These are phyloP conservation scores for Quercus aquifolioides DNA, from an alignment of 306 rosid genomes.

Conservation along the genomic window DNA sequence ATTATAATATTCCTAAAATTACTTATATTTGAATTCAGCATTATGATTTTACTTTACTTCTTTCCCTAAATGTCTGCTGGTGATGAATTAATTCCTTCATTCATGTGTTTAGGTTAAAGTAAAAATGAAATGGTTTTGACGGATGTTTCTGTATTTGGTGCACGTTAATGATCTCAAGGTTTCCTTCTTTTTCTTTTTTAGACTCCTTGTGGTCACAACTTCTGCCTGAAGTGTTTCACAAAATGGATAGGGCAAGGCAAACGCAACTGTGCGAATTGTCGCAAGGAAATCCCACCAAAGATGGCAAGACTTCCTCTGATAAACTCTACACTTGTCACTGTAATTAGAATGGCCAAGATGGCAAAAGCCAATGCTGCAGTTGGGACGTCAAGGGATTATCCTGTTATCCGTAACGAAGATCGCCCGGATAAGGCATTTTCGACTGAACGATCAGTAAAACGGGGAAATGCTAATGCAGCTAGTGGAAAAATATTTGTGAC, in stretches of 20 bases:
- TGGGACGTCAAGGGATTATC: slow-evolving; percentile 29
- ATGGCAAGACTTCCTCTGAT: slow-evolving; percentile 71
- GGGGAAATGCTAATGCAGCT: slow-evolving; percentile 56
- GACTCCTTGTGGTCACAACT: slow-evolving; percentile 91
- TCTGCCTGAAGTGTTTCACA: slow-evolving; percentile 68
- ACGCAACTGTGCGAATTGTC: slow-evolving; percentile 54
- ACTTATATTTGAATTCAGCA: no score
- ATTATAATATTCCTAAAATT: no score
- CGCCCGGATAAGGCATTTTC: slow-evolving; percentile 63
- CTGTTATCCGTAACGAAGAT: slow-evolving; percentile 41
- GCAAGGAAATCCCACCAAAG: slow-evolving; percentile 41
- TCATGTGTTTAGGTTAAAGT: neutral
- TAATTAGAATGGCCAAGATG: slow-evolving; percentile 57
- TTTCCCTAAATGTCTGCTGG: neutral
- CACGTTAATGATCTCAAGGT: neutral
- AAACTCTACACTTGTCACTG: slow-evolving; percentile 61
- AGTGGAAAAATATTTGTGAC: slow-evolving; percentile 69
- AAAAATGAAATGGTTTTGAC: neutral
- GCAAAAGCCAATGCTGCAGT: slow-evolving; percentile 9
- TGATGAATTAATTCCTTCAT: no score
- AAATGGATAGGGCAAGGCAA: slow-evolving; percentile 59
- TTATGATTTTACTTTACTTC: no score
- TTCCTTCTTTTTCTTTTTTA: slow-evolving; percentile 6
- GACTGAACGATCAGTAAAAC: slow-evolving; percentile 47
- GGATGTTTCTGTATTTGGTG: neutral